Evolutionary conservation across 2,329 filamentous ascomycete species (phyloP), one percentile per base, ranked within the genome.

Genomic region (Zymoseptoria crescenta): DNA sequence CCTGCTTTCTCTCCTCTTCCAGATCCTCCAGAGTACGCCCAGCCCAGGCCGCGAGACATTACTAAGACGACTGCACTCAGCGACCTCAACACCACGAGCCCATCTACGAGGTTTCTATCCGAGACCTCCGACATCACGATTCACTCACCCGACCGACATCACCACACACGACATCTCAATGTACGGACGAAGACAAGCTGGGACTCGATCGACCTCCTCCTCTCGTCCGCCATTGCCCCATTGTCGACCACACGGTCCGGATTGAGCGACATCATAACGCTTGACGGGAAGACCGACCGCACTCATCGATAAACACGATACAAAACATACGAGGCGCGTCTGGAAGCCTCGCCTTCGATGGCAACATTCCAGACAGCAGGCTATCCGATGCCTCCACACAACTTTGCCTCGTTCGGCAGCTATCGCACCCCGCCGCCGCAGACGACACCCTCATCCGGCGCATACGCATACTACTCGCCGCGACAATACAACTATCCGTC

Each of bases 401-500:
- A 76, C 70, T 81, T 78, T 73, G 74, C 75, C 62, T 67, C 72
- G 58, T 79, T 77, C 73, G 35, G 35, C 35, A 74, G 79, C 63
- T 80, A 80, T 68, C 74, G 74, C 59, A 76, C 75, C 45, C 75
- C 79, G 56, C 77, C 79, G 28, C 63, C 65, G 21, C 76, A 80
- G 57, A 82, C 81, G 57, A 80, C 81, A 20, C 77, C 75, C 5
- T 70, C 72, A 35, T 69, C 68, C 61, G 67, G 63, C 51, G 68
- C 68, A 56, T 72, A 73, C 69, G 67, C 68, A 54, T 84, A 84
- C 75, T 80, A 81, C 71, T 80, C 81, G 8, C 79, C 80, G 29
- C 74, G 77, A 63, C 80, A 81, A 68, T 77, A 76, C 62, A 74
- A 74, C 60, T 74, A 80, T 63, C 76, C 75, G 50, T 68, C 75